phyloP scores from a whole-genome alignment of 169 alveolate genomes.

The Pseudocohnilembus persalinus region DNA sequence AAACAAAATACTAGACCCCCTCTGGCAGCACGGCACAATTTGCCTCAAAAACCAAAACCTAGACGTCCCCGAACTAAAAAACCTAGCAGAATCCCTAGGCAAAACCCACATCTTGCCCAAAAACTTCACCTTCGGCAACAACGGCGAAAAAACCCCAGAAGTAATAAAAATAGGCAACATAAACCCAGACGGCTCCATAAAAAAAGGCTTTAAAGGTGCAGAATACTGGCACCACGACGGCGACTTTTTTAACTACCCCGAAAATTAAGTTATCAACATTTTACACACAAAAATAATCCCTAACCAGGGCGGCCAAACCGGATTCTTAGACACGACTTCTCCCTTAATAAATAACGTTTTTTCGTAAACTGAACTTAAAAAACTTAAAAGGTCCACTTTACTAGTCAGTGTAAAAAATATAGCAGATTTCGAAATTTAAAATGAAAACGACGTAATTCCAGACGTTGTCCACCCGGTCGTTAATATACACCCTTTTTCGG shows the following conservation, averaged over 20 bases:
- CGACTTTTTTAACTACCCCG: background rate
- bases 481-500: background rate
- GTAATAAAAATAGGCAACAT: slow-evolving; percentile 15
- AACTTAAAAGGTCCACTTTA: background rate
- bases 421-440: background rate
- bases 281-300: background rate
- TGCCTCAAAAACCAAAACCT: slow-evolving; percentile 10
- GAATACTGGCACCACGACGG: slow-evolving; percentile 40
- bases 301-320: slow-evolving; percentile 22
- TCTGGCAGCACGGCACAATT: slow-evolving; percentile 19
- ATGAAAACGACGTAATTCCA: background rate
- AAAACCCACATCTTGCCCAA: background rate
- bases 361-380: background rate
- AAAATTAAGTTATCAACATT: slow-evolving; percentile 1
- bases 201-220: slow-evolving; percentile 21
- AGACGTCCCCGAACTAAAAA: background rate
- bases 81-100: background rate
- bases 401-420: background rate
- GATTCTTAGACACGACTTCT: background rate
- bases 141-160: background rate
- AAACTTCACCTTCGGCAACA: background rate
- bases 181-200: slow-evolving; percentile 1
- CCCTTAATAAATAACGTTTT: background rate
- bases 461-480: background rate
- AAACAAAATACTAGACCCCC: background rate